Evolutionary conservation across 1,139 yeast genomes (phyloP).

Genomic region (Scheffersomyces titani): DNA sequence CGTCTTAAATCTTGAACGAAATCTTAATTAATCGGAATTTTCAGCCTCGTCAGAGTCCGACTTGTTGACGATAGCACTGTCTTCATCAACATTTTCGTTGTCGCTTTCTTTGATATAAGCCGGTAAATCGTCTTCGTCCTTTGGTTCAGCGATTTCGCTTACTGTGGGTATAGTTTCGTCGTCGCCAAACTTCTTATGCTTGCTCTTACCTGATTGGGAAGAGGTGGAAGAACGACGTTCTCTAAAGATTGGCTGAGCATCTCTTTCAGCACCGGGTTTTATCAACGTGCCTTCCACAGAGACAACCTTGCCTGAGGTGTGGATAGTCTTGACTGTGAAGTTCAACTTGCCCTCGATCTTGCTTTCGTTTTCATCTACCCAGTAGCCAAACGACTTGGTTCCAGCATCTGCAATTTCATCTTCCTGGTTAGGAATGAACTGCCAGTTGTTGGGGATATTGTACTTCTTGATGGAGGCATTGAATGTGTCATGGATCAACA

Average conservation of each 20-base stretch:
- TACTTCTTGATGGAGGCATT: constrained; percentile 89
- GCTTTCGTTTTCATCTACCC: constrained; percentile 76
- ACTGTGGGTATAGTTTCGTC: constrained; percentile 19
- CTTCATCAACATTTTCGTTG: constrained; percentile 20
- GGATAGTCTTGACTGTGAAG: constrained; percentile 71
- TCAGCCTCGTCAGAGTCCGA: constrained; percentile 33
- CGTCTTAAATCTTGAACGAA: not conserved
- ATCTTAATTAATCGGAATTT: constrained; percentile 19
- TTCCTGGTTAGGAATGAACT: constrained; percentile 74
- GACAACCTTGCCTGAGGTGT: constrained; percentile 78
- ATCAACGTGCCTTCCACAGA: constrained; percentile 84
- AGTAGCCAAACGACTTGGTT: constrained; percentile 70
- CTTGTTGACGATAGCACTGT: constrained; percentile 29
- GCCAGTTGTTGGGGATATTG: constrained; percentile 82
- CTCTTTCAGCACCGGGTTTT: constrained; percentile 59
- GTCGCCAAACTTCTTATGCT: constrained; percentile 50
- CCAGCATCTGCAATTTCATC: constrained; percentile 47
- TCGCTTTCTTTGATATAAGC: constrained; percentile 18
- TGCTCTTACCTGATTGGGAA: constrained; percentile 13
- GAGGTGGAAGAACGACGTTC: constrained; percentile 28
- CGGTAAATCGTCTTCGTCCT: constrained; percentile 15
- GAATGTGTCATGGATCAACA: constrained; percentile 87
- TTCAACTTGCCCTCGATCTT: constrained; percentile 79
- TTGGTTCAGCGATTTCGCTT: constrained; percentile 27
- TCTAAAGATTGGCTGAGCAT: constrained; percentile 51